phyloP scores from a whole-genome alignment of 192 early-diverging fungal genomes.

The Gamsiella multidivaricata region DNA sequence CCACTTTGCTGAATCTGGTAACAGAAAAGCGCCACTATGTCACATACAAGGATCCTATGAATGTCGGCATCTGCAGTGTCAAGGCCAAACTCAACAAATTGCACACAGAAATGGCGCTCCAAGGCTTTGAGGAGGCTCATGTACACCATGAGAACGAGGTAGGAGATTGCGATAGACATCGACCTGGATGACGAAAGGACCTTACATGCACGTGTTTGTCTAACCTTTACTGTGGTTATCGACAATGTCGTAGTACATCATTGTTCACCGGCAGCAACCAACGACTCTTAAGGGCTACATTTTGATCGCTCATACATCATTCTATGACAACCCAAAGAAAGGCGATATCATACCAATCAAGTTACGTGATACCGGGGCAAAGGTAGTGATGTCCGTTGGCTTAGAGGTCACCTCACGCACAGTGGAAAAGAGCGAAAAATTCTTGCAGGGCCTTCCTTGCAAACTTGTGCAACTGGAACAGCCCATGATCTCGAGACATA shows the following conservation, averaged over 20 bases:
- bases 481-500: conserved; percentile 57
- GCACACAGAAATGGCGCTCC: conserved; percentile 85
- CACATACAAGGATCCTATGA: conserved; percentile 63
- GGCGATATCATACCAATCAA: conserved; percentile 66
- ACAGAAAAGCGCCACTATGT: conserved; percentile 86
- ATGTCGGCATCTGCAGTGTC: conserved; percentile 68
- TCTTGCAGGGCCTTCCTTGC: conserved; percentile 57
- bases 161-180: background rate
- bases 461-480: conserved; percentile 62
- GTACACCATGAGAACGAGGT: conserved; percentile 95
- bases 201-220: background rate
- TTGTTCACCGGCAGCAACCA: conserved; percentile 93
- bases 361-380: conserved; percentile 67
- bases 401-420: conserved; percentile 59
- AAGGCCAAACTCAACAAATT: conserved; percentile 72
- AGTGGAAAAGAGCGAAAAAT: conserved; percentile 20
- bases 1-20: conserved; percentile 88
- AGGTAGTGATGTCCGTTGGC: conserved; percentile 67
- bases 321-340: conserved; percentile 58
- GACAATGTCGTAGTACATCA: conserved; percentile 93
- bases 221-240: too few relatives aligned
- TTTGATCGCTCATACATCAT: conserved; percentile 90
- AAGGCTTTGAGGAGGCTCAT: conserved; percentile 92
- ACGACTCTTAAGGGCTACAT: conserved; percentile 92
- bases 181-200: background rate